Base-by-base conservation (phyloP, 192 early-diverging fungal genomes). In the Linnemannia hyalina region DNA sequence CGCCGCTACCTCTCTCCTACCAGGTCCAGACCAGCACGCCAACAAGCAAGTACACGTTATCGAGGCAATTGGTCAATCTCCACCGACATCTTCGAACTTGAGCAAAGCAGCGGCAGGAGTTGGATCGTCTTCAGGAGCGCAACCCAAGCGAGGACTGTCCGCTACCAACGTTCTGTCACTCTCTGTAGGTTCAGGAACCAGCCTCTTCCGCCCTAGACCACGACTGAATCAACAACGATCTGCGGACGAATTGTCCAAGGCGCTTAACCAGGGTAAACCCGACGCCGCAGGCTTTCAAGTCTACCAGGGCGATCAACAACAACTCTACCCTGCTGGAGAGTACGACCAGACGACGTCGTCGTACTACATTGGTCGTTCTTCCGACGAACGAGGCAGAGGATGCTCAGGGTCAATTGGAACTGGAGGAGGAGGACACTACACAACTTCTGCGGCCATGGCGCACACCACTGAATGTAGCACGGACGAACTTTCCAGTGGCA, bases 231-330 rank as follows among this genome's bases (percentile, higher is more conserved):
- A 70, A 36, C 83, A 85, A 23, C 69, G 78, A 44, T 85, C 83
- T 60, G 83, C 83, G 40, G 83, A 80, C 29, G 78, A 85, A 32
- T 36, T 85, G 23, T 76, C 78, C 8, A 85, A 77, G 57, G 29
- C 26, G 46, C 65, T 26, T 32, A 23, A 29, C 11, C 60, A 65
- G n/a, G 32, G 29, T 29, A 65, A 29, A 32, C 10, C 29, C 29
- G 60, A 13, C 0, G 10, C 26, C 13, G 60, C 3, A 26, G 11
- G 10, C 10, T 13, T 32, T 1, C 26, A 65, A 29, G 11, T 15
- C 13, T 32, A 32, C 26, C 29, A 10, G 29, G 35, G 26, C 49
- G 49, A 52, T 20, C 49, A 52, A 18, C 49, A 52, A 22, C 49
- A 49, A 18, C 47, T 4, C 18, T 18, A 52, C 4, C 3, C 16